phyloP scores from a whole-genome alignment of 768 basidiomycete genomes.

The Suillus lakei region DNA sequence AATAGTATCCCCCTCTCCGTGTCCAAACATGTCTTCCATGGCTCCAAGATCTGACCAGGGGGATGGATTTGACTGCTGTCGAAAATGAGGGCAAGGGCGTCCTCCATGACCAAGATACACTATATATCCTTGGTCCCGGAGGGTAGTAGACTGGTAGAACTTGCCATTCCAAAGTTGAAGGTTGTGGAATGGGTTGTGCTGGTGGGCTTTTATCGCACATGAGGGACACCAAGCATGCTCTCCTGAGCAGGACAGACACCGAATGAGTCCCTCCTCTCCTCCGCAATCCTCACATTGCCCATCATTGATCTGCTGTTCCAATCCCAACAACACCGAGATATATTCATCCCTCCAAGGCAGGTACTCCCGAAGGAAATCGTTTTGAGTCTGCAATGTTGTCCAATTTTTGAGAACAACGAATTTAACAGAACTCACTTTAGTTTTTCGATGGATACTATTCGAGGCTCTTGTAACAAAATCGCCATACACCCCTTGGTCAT shows the following conservation, averaged over 20 bases:
- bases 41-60: neutral
- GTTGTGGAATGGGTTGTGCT: slow-evolving; percentile 18
- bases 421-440: neutral
- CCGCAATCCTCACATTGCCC: neutral
- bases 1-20: neutral
- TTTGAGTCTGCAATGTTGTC: neutral
- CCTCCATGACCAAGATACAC: slow-evolving; percentile 29
- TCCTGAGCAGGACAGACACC: slow-evolving; percentile 9
- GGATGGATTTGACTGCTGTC: neutral
- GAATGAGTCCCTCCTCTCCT: neutral
- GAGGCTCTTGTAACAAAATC: neutral
- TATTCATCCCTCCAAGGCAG: neutral
- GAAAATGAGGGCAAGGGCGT: slow-evolving; percentile 14
- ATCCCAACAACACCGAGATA: slow-evolving; percentile 3
- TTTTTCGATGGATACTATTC: neutral
- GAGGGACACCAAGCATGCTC: slow-evolving; percentile 8
- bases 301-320: neutral
- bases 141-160: slow-evolving; percentile 16
- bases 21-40: neutral
- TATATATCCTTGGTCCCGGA: slow-evolving; percentile 23
- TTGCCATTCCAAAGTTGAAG: slow-evolving; percentile 26
- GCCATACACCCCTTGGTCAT: neutral
- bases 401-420: too few species aligned
- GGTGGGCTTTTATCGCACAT: slow-evolving; percentile 1
- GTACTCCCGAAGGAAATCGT: slow-evolving; percentile 7